These are phyloP conservation scores for Taphrina deformans DNA, from an alignment of 1,139 yeast genomes.

Conservation along the genomic window DNA sequence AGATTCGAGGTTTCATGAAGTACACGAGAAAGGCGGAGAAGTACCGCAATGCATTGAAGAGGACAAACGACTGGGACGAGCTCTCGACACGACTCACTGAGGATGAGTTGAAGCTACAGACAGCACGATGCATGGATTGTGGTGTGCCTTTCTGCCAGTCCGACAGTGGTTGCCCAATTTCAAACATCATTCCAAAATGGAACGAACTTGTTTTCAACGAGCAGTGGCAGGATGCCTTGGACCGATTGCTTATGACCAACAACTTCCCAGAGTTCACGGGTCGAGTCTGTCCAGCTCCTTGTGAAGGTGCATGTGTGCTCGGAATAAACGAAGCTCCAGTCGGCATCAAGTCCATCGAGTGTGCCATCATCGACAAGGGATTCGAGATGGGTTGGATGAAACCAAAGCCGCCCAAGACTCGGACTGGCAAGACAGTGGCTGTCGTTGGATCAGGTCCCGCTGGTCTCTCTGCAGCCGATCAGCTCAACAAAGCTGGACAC, in stretches of 20 bases:
- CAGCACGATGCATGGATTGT: conserved; percentile 99
- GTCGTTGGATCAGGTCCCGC: conserved; percentile 96
- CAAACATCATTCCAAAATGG: conserved; percentile 97
- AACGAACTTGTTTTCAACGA: conserved; percentile 93
- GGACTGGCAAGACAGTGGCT: conserved; percentile 86
- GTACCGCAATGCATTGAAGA: conserved; percentile 72
- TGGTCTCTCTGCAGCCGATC: conserved; percentile 95
- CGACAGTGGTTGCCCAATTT: conserved; percentile 96
- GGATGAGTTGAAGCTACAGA: conserved; percentile 83
- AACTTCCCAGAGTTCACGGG: conserved; percentile 99
- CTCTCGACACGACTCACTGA: conserved; percentile 76
- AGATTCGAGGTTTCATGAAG: conserved; percentile 87
- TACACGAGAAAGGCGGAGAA: conserved; percentile 85
- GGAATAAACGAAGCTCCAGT: conserved; percentile 95
- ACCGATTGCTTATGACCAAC: conserved; percentile 90
- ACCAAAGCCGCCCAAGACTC: conserved; percentile 72
- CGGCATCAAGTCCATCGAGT: conserved; percentile 92
- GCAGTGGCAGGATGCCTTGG: conserved; percentile 92
- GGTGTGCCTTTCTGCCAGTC: conserved; percentile 99
- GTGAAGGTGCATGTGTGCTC: conserved; percentile 96
- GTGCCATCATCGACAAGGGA: conserved; percentile 94
- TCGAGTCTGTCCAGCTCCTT: conserved; percentile 98
- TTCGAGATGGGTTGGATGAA: conserved; percentile 95
- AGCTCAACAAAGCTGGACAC: conserved; percentile 95
- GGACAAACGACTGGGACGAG: conserved; percentile 92